phyloP scores from a whole-genome alignment of 2,329 filamentous ascomycete genomes.

The Exophiala bonariae region DNA sequence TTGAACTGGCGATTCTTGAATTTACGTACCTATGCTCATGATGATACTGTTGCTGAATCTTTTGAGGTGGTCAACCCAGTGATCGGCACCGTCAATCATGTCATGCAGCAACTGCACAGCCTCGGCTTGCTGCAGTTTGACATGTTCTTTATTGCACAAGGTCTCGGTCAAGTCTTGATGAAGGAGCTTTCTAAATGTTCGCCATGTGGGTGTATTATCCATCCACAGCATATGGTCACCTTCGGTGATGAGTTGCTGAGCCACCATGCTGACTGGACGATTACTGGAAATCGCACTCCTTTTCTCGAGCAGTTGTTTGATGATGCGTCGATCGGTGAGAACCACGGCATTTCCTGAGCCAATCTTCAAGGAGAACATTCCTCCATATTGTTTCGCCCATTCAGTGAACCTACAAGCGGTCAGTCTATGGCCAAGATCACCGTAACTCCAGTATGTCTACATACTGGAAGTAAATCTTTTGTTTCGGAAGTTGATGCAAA shows the following conservation, averaged over 20 bases:
- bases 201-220: conserved; percentile 22
- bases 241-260: conserved; percentile 19
- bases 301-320: conserved; percentile 48
- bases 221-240: conserved; percentile 20
- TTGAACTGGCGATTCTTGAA: neutral
- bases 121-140: conserved; percentile 23
- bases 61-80: conserved; percentile 21
- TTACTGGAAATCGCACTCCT: conserved; percentile 44
- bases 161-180: conserved; percentile 48
- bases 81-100: conserved; percentile 14
- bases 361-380: conserved; percentile 43
- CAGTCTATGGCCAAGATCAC: conserved; percentile 28
- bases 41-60: conserved; percentile 37
- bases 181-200: conserved; percentile 39
- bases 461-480: conserved; percentile 32
- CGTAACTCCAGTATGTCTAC: conserved; percentile 22
- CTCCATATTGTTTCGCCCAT: conserved; percentile 45
- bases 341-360: conserved; percentile 41
- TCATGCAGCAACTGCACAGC: conserved; percentile 22
- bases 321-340: conserved; percentile 39
- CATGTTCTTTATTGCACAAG: conserved; percentile 36
- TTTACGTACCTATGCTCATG: conserved; percentile 36
- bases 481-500: conserved; percentile 40
- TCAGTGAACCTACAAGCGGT: conserved; percentile 39
- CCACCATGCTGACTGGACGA: conserved; percentile 33